Conservation (phyloP, 208 protist genomes). For the Crithidia brevicula region DNA sequence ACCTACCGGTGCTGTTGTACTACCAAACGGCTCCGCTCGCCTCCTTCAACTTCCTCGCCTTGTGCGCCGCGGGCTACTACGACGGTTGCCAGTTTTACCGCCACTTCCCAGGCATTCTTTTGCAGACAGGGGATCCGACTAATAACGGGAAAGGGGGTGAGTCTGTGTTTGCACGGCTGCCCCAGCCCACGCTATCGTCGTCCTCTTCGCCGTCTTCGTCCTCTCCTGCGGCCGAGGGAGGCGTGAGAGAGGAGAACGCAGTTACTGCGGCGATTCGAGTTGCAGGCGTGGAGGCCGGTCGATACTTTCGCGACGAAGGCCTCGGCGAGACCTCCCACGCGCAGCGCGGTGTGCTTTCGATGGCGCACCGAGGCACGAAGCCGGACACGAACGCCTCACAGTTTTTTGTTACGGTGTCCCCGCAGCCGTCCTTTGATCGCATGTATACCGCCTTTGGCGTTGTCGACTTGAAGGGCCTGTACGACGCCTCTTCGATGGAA, state of each 20-base stretch:
- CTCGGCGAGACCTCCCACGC: slow-evolving; percentile 92
- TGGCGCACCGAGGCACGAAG: slow-evolving; percentile 94
- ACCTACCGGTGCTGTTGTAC: slow-evolving; percentile 71
- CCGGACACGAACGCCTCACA: slow-evolving; percentile 91
- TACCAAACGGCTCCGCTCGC: slow-evolving; percentile 84
- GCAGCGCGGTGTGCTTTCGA: slow-evolving; percentile 91
- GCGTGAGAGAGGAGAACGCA: not conserved
- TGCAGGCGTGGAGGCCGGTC: slow-evolving; percentile 17
- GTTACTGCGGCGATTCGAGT: slow-evolving; percentile 4
- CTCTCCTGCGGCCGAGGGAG: not conserved
- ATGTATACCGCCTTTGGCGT: slow-evolving; percentile 97
- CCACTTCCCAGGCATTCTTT: slow-evolving; percentile 91
- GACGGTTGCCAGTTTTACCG: slow-evolving; percentile 95
- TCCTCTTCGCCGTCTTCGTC: not conserved
- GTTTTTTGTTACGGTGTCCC: slow-evolving; percentile 83
- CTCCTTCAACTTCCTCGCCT: slow-evolving; percentile 97
- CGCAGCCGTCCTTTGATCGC: slow-evolving; percentile 71
- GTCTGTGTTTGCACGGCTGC: slow-evolving; percentile 87
- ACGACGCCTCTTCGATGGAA: slow-evolving; percentile 6
- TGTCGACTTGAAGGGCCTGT: slow-evolving; percentile 62
- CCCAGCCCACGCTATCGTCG: not conserved
- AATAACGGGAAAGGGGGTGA: slow-evolving; percentile 95
- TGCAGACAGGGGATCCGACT: slow-evolving; percentile 93
- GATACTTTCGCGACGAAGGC: slow-evolving; percentile 85
- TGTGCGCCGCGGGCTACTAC: slow-evolving; percentile 95